Conservation (phyloP, 2,329 filamentous ascomycete species). For the Alternaria rosae region DNA sequence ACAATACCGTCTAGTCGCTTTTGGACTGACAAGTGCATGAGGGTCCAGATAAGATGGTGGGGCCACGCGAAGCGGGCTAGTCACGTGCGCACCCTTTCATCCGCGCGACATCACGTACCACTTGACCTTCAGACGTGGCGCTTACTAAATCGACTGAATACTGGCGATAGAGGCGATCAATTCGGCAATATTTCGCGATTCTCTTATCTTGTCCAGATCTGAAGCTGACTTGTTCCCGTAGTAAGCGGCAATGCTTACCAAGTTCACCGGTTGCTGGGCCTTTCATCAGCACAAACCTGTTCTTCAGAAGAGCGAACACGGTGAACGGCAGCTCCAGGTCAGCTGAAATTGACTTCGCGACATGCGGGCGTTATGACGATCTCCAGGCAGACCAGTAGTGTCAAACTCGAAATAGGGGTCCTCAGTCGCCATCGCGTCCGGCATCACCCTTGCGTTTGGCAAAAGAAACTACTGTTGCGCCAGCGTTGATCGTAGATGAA, state of each 20-base stretch:
- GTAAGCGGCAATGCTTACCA: not conserved
- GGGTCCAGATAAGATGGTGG: not conserved
- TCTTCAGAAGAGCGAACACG: not conserved
- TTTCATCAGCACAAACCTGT: conserved; percentile 10
- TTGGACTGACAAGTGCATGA: not conserved
- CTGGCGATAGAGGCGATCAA: not conserved
- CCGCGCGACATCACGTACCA: not conserved
- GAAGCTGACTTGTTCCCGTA: not conserved
- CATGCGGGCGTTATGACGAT: not conserved
- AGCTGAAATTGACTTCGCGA: not conserved
- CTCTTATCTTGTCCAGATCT: not conserved
- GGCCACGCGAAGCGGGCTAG: not conserved
- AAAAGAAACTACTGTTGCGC: not conserved
- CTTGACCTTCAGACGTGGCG: not conserved
- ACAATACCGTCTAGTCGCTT: not conserved
- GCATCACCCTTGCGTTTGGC: not conserved
- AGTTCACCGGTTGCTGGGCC: conserved; percentile 11
- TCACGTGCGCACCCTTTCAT: conserved; percentile 1
- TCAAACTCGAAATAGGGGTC: not conserved
- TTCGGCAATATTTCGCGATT: not conserved
- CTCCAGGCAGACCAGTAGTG: not conserved
- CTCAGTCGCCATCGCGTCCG: not conserved
- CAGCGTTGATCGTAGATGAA: not conserved
- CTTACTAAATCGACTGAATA: not conserved
- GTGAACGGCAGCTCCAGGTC: not conserved